phyloP scores from a whole-genome alignment of 495 filamentous ascomycete species.

The Trichocladium uniseriatum region DNA sequence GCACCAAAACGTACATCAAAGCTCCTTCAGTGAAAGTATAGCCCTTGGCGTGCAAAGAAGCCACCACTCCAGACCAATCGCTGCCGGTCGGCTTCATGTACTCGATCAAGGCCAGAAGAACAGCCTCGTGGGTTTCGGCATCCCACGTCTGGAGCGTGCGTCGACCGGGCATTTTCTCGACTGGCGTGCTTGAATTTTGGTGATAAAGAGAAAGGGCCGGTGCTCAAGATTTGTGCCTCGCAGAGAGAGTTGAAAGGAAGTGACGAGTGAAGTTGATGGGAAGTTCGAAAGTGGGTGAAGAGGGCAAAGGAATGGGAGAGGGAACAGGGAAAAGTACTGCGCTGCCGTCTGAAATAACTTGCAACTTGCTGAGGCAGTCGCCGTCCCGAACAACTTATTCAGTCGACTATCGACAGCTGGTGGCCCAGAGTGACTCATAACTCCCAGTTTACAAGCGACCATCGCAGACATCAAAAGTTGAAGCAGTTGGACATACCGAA shows the following conservation, averaged over 20 bases:
- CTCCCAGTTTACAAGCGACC: no score
- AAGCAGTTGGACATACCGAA: constrained; percentile 23
- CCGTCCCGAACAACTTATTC: not conserved
- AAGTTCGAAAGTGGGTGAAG: not conserved
- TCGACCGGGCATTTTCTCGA: not conserved
- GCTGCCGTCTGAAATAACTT: not conserved
- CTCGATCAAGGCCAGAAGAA: constrained; percentile 18
- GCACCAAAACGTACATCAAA: constrained; percentile 20
- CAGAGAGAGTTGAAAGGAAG: not conserved
- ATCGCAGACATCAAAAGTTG: no score
- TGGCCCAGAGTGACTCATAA: no score
- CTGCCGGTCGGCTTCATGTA: constrained; percentile 12
- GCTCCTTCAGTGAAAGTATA: constrained; percentile 21
- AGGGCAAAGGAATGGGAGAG: not conserved
- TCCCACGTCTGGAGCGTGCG: constrained; percentile 18
- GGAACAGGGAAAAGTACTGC: not conserved
- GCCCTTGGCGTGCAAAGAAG: constrained; percentile 15
- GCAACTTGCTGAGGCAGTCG: no score
- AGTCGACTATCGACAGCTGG: not conserved
- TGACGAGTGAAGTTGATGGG: not conserved
- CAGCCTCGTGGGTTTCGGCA: constrained; percentile 14
- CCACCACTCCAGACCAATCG: constrained; percentile 14
- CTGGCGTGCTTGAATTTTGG: not conserved
- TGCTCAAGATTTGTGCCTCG: not conserved
- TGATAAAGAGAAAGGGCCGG: not conserved